phyloP scores from a whole-genome alignment of 352 stramenopile genomes.

The Hyaloperonospora brassicae region DNA sequence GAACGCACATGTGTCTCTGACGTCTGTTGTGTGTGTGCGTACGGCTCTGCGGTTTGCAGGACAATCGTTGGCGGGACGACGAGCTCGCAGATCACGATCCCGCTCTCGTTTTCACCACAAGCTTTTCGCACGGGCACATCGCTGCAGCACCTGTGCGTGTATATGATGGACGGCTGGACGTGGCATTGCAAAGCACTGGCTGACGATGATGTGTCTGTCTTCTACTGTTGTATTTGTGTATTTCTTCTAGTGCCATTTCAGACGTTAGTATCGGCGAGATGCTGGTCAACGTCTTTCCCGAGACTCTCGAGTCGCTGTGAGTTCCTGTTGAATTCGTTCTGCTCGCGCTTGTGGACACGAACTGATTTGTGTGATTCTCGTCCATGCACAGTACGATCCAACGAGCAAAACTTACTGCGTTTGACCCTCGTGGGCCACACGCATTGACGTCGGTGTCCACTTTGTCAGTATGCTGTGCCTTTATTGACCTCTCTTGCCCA shows the following conservation, averaged over 20 bases:
- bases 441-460: slow-evolving; percentile 37
- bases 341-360: background rate
- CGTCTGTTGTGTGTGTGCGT: slow-evolving; percentile 2
- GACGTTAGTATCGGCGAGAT: slow-evolving; percentile 58
- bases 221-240: background rate
- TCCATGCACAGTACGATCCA: slow-evolving; percentile 48
- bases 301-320: slow-evolving; percentile 48
- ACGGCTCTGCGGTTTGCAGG: slow-evolving; percentile 23
- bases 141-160: slow-evolving; percentile 43
- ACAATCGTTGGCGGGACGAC: slow-evolving; percentile 50
- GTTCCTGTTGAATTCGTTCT: slow-evolving; percentile 6
- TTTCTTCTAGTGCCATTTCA: slow-evolving; percentile 33
- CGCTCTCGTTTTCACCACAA: slow-evolving; percentile 43
- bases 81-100: slow-evolving; percentile 39
- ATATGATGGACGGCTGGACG: background rate
- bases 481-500: background rate
- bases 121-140: slow-evolving; percentile 39
- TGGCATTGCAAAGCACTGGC: background rate
- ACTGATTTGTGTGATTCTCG: slow-evolving; percentile 2
- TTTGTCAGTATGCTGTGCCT: slow-evolving; percentile 35
- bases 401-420: slow-evolving; percentile 45
- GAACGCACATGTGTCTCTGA: no score
- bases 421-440: slow-evolving; percentile 42
- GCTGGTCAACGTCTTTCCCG: slow-evolving; percentile 55
- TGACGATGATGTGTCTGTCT: slow-evolving; percentile 3